Evolutionary conservation across 192 early-diverging fungal genomes (phyloP), one percentile per base, ranked within the genome.

Genomic region (Coemansia sp.): DNA sequence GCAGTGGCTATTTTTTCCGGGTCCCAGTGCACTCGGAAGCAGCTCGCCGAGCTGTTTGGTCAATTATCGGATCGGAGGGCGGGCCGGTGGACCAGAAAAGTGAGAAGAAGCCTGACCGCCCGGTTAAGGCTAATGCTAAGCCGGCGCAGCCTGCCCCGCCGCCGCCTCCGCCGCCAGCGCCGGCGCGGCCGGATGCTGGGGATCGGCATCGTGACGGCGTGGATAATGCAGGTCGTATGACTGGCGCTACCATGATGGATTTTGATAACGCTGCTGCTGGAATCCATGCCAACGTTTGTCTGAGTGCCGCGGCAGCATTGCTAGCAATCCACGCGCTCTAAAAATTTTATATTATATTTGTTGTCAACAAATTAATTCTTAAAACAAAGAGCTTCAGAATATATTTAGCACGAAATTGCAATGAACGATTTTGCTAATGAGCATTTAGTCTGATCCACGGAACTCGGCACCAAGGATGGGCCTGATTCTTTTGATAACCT

Each of bases 31-130:
- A n/a, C n/a, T n/a, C n/a, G n/a, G n/a, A n/a, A n/a, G n/a, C n/a
- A n/a, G n/a, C n/a, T n/a, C n/a, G n/a, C n/a, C n/a, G n/a, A n/a
- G n/a, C n/a, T n/a, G n/a, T n/a, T n/a, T n/a, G n/a, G 55, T 64
- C 70, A 2, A 67, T 74, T 26, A 67, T 67, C 34, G 70, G 64
- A 2, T 62, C 64, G 0, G 70, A 67, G 12, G 52, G 46, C 11
- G 43, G 31, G 8, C 21, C 42, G 28, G 26, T 38, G 15, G 31
- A 30, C 22, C 34, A 47, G 20, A 17, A 35, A 8, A 59, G 62
- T 34, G 45, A 56, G 19, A 26, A 17, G 10, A 32, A 36, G 12
- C 17, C 22, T n/a, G n/a, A n/a, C n/a, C n/a, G n/a, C 23, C 26
- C 6, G 4, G n/a, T 12, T 17, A 47, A 47, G n/a, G 14, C 10